Percentiles rank a stretch among this genome's conserved stretches.
Evolutionary conservation across 2,329 filamentous ascomycete species (phyloP).

Genomic region (Balansia obtecta): DNA sequence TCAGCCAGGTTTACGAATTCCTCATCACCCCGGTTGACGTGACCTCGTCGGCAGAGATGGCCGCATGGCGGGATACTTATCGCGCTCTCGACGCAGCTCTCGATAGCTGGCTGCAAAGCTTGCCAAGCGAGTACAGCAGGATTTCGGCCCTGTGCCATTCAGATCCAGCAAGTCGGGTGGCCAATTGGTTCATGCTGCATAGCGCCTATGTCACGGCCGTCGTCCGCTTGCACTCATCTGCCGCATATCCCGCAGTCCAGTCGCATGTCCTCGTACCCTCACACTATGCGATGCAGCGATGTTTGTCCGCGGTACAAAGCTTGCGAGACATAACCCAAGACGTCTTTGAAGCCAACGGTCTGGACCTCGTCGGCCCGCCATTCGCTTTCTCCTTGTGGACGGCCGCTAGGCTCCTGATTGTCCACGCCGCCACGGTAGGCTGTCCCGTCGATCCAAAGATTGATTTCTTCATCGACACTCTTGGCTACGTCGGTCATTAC

Average conservation of each 20-base stretch:
- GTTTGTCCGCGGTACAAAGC: constrained; percentile 30
- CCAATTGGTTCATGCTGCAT: constrained; percentile 35
- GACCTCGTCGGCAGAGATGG: constrained; percentile 24
- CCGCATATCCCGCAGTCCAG: constrained; percentile 27
- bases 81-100: constrained; percentile 25
- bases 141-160: constrained; percentile 32
- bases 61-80: constrained; percentile 28
- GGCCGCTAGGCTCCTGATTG: constrained; percentile 26
- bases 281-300: constrained; percentile 32
- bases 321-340: constrained; percentile 30
- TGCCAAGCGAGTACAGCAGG: constrained; percentile 32
- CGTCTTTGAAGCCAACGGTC: constrained; percentile 28
- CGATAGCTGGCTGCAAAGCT: constrained; percentile 28
- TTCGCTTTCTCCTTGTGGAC: constrained; percentile 34
- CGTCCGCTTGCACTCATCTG: constrained; percentile 30
- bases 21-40: constrained; percentile 28
- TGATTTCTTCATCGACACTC: constrained; percentile 30
- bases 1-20: constrained; percentile 31
- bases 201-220: constrained; percentile 32
- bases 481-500: constrained; percentile 27
- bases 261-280: constrained; percentile 30
- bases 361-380: constrained; percentile 29
- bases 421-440: constrained; percentile 27
- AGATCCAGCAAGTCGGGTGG: constrained; percentile 30
- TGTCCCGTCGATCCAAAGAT: constrained; percentile 25